Base-by-base conservation (phyloP, 768 basidiomycete species). In the Lentinula sp. region DNA sequence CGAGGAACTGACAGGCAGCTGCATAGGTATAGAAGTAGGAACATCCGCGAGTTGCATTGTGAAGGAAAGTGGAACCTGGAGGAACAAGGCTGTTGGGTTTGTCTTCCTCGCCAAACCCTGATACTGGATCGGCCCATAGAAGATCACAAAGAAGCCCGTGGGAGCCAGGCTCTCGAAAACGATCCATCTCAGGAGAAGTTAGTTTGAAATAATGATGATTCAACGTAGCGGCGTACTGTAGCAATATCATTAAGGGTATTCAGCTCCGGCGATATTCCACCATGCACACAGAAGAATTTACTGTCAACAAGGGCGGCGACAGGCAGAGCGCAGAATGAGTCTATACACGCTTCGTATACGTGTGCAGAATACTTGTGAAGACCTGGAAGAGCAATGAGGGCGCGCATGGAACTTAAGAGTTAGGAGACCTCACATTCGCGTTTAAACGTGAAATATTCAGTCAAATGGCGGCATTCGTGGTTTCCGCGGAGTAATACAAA, bases 361-460 rank as follows among this genome's bases (percentile, higher is more conserved):
- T 75, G 77, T 61, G 73, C 79, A 1, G 90, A 91, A 73, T 96
- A 97, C 73, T 96, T 97, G 76, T 94, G 94, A 63, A 93, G 80
- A 71, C 91, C 91, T 94, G 66, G 9, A 50, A 46, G 34, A 21
- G 10, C 32, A 50, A 50, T 6, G 21, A 40, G 54, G 43, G 35
- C 55, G 57, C 59, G 23, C 46, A 48, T 35, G 16, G 18, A 10
- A 21, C 15, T 15, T n/a, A 8, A 28, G 1, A 28, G 35, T 16
- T 48, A 9, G 18, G 15, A 18, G 9, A 18, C 23, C 57, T 59
- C 43, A 95, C 89, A 90, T 88, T 98, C 96, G 64, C 93, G 88
- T 77, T 94, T 95, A 79, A 98, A 98, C 8, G 96, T 98, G 70
- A 98, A 98, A 72, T 95, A 97, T 74, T 95, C 94, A 2, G 96